Evolutionary conservation across 2,329 filamentous ascomycete genomes (phyloP), one percentile per base, ranked within the genome.

Genomic region (Anisogramma anomala): DNA sequence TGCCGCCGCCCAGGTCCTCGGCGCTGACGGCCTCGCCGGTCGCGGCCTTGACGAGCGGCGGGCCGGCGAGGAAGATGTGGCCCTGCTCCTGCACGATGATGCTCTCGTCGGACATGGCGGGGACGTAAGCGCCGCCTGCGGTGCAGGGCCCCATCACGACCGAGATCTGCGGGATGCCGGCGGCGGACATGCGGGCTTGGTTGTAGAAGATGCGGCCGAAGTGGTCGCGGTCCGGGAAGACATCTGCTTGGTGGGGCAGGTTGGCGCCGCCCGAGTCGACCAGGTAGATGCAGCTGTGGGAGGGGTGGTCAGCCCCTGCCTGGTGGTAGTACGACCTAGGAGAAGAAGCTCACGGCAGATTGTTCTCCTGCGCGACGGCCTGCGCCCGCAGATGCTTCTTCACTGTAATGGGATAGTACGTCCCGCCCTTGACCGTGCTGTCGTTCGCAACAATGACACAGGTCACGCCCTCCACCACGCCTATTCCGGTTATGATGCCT

Each of bases 191-290:
- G 54, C 85, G 73, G 3, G 91, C 89, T 63, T 98, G 89, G 65
- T 98, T 95, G 71, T 83, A 98, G 69, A 98, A 98, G 58, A 96
- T 94, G 50, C 89, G 84, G 26, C 89, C 87, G 57, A 98, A 96
- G 61, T 96, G 89, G 41, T 95, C 86, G 50, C 80, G 74, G 60
- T 96, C 89, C 1, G 89, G 91, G 60, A 98, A 96, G 43, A 96
- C 89, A 57, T 95, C 85, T 27, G 88, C 82, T 64, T 98, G 89
- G 55, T 95, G 84, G 11, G 88, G 91, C 14, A 98, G 74, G 60
- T 96, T 95, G 43, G 88, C 91, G 49, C 89, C 89, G 34, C 91
- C 89, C 4, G 87, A 94, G 59, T 98, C 89, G 42, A 96, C 91
- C 18, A 98, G 73, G 63, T 96, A 98, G 58, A 98, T 84, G 61